phyloP scores from a whole-genome alignment of 2,329 filamentous ascomycete species.

The Fusarium verrucosum region DNA sequence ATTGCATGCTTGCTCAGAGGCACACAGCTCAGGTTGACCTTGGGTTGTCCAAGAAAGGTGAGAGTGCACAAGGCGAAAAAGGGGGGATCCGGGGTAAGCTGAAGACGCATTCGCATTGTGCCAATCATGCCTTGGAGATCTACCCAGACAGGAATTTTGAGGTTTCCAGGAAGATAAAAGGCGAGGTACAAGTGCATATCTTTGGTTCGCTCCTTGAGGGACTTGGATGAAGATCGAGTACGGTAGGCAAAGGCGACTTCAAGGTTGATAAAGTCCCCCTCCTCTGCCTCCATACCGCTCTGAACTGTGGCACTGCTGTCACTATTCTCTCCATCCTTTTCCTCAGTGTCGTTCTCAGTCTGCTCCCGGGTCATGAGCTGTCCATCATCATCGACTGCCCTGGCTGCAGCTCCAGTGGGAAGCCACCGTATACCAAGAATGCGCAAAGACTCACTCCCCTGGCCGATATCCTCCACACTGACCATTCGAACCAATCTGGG shows the following conservation, averaged over 20 bases:
- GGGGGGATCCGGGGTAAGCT: slow-evolving; percentile 78
- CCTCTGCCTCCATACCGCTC: slow-evolving; percentile 77
- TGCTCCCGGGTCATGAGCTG: slow-evolving; percentile 57
- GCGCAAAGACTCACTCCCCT: slow-evolving; percentile 75
- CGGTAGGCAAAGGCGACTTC: slow-evolving; percentile 80
- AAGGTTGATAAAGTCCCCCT: slow-evolving; percentile 80
- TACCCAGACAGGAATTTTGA: slow-evolving; percentile 74
- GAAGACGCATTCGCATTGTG: slow-evolving; percentile 73
- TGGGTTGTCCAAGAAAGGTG: slow-evolving; percentile 79
- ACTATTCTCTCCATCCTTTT: slow-evolving; percentile 51
- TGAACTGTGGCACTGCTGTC: slow-evolving; percentile 49
- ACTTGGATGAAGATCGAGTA: slow-evolving; percentile 67
- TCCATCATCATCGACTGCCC: slow-evolving; percentile 67
- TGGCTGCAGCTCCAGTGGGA: slow-evolving; percentile 73
- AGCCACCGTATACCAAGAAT: slow-evolving; percentile 78
- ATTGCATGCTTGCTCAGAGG: slow-evolving; percentile 74
- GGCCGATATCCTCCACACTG: slow-evolving; percentile 77
- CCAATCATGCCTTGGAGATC: slow-evolving; percentile 78
- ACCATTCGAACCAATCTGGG: slow-evolving; percentile 77
- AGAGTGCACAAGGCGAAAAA: slow-evolving; percentile 80
- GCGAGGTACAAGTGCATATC: slow-evolving; percentile 72
- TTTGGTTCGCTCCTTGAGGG: slow-evolving; percentile 75
- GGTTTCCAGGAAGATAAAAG: slow-evolving; percentile 71
- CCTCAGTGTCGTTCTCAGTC: slow-evolving; percentile 47
- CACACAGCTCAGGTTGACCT: slow-evolving; percentile 74